phyloP scores from a whole-genome alignment of 768 basidiomycete genomes.

The Zangia roseola region DNA sequence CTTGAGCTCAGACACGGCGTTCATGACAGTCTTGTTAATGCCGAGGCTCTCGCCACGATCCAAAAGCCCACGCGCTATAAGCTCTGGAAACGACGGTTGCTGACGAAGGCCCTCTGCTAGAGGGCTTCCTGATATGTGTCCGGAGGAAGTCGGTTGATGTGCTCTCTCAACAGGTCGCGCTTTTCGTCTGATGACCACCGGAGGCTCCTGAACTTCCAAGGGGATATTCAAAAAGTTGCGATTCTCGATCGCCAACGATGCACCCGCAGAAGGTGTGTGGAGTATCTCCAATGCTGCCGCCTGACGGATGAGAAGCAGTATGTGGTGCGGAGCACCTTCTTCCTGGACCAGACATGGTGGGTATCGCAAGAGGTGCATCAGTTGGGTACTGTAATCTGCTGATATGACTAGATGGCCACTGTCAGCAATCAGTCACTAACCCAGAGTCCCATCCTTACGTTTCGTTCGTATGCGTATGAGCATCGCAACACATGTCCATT shows the following conservation, averaged over 20 bases:
- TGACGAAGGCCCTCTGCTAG: slow-evolving; percentile 38
- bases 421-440: slow-evolving; percentile 10
- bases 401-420: slow-evolving; percentile 61
- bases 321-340: slow-evolving; percentile 49
- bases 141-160: slow-evolving; percentile 24
- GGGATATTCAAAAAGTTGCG: slow-evolving; percentile 73
- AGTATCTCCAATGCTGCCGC: slow-evolving; percentile 77
- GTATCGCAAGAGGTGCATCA: slow-evolving; percentile 85
- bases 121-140: slow-evolving; percentile 19
- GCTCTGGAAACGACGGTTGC: slow-evolving; percentile 53
- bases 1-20: slow-evolving; percentile 73
- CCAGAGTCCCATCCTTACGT: slow-evolving; percentile 47
- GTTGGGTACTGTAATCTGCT: slow-evolving; percentile 81
- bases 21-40: slow-evolving; percentile 82
- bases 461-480: slow-evolving; percentile 90
- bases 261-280: slow-evolving; percentile 71
- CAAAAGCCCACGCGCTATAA: slow-evolving; percentile 67
- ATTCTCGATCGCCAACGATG: slow-evolving; percentile 81
- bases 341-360: slow-evolving; percentile 45
- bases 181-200: slow-evolving; percentile 38
- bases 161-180: slow-evolving; percentile 33
- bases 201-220: slow-evolving; percentile 56
- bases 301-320: slow-evolving; percentile 75
- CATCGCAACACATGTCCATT: slow-evolving; percentile 93
- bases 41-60: slow-evolving; percentile 78